Base-by-base conservation (phyloP, 1,139 yeast species). In the Candida sanyaensis region DNA sequence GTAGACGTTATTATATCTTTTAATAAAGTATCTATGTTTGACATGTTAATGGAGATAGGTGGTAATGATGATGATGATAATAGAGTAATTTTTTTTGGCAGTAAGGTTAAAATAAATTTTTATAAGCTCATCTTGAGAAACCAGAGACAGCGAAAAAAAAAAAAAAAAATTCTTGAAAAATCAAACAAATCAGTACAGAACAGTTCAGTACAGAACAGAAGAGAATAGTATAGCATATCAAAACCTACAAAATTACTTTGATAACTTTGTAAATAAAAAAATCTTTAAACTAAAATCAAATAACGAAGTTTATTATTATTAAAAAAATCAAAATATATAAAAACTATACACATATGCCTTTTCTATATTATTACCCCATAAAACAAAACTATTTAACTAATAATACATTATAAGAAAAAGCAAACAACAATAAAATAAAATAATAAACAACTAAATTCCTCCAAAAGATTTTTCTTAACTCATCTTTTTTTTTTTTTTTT, bases 11-110 rank as follows among this genome's bases (percentile, higher is more conserved):
- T 46, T 52, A 71, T 63, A 39, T 71, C 65, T 24, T 66, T 59
- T 32, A 86, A 62, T 13, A 80, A 58, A 4, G 63, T 68, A 50
- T 83, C 84, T 49, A 54, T 45, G 12, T 40, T 42, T 32, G 53
- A 44, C 55, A 50, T 50, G 21, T 17, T 17, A 17, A 17, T 17
- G 21, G 21, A n/a, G n/a, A 17, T 17, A 6, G 23, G 34, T 24
- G 34, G n/a, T n/a, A n/a, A n/a, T 31, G 28, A 13, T 21, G 11
- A 21, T 37, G 13, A 7, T 36, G 23, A 21, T 21, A 23, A 24
- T 13, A 27, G 23, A 26, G 42, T 48, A 46, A 39, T 41, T 43
- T 48, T 29, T 39, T 41, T 41, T 41, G 17, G 12, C 12, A 32
- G 28, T 26, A 6, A 6, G 28, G 4, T 26, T 26, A 26, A 8